These are phyloP conservation scores for Phyllostachys edulis DNA, from an alignment of 176 grass and related monocot species.

Conservation along the genomic window DNA sequence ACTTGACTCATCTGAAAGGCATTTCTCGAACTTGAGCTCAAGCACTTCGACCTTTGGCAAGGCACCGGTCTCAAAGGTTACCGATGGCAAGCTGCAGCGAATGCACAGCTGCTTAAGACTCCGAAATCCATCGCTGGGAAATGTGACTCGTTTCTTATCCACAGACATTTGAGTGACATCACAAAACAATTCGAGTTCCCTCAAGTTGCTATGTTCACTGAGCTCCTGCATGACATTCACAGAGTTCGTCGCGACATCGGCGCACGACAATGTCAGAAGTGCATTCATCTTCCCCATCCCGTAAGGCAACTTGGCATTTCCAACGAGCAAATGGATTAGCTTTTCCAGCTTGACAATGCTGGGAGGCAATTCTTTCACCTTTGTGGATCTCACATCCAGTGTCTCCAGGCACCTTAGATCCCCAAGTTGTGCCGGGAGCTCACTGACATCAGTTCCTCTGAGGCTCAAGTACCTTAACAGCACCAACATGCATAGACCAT, in stretches of 20 bases:
- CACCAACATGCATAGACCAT: constrained; percentile 32
- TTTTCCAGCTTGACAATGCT: constrained; percentile 25
- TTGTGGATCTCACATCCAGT: constrained; percentile 46
- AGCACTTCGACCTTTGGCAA: constrained; percentile 19
- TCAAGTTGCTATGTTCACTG: neutral
- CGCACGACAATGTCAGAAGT: constrained; percentile 17
- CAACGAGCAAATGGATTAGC: constrained; percentile 25
- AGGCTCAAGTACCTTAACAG: constrained; percentile 50
- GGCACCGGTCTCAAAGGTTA: constrained; percentile 14
- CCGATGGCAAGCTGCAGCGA: neutral
- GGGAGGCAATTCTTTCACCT: constrained; percentile 34
- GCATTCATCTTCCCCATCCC: constrained; percentile 23
- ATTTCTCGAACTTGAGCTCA: constrained; percentile 30
- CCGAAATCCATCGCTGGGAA: constrained; percentile 8
- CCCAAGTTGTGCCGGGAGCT: constrained; percentile 32
- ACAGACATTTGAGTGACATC: constrained; percentile 4
- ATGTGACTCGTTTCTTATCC: neutral
- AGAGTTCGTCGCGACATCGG: neutral
- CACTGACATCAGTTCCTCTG: constrained; percentile 29
- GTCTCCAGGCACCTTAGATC: constrained; percentile 44
- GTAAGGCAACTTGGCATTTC: constrained; percentile 17
- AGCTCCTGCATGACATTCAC: neutral
- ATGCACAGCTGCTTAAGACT: constrained; percentile 31
- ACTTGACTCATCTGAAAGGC: constrained; percentile 15
- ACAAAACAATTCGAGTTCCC: constrained; percentile 31